phyloP scores from a whole-genome alignment of 2,329 filamentous ascomycete genomes.

The Penicillium vulpinum region DNA sequence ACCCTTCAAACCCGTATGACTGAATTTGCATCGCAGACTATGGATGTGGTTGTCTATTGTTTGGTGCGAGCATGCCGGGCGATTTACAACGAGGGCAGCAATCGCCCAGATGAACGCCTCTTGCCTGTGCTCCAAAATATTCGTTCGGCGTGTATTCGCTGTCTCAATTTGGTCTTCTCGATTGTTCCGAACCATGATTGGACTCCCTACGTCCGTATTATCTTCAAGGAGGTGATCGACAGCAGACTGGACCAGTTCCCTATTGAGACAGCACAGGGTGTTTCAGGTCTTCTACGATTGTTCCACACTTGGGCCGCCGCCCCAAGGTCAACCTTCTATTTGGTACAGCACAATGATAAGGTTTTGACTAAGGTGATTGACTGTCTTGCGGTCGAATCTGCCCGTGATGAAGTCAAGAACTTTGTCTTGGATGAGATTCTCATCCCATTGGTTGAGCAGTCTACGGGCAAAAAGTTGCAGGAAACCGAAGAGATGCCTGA shows the following conservation, averaged over 20 bases:
- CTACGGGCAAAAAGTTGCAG: conserved; percentile 53
- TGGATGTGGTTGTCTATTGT: conserved; percentile 80
- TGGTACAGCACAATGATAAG: conserved; percentile 60
- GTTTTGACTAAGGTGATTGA: conserved; percentile 72
- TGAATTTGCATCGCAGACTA: conserved; percentile 66
- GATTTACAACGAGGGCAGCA: conserved; percentile 38
- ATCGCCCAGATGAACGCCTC: conserved; percentile 33
- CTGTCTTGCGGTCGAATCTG: conserved; percentile 68
- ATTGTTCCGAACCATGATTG: conserved; percentile 71
- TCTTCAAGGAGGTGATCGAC: conserved; percentile 73
- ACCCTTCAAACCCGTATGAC: conserved; percentile 74
- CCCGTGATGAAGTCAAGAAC: conserved; percentile 82
- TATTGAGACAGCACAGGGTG: conserved; percentile 81
- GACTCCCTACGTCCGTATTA: conserved; percentile 66
- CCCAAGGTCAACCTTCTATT: conserved; percentile 65
- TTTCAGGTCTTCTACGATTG: conserved; percentile 79
- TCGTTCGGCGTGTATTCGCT: conserved; percentile 68
- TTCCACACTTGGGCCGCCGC: conserved; percentile 78
- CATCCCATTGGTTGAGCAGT: conserved; percentile 64
- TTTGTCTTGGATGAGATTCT: conserved; percentile 76
- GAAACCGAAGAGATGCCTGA: conserved; percentile 50
- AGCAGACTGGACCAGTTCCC: conserved; percentile 77
- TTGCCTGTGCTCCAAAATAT: conserved; percentile 50
- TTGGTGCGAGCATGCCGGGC: conserved; percentile 66
- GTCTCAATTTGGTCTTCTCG: conserved; percentile 74